Percentiles rank a stretch among this genome's conserved stretches.
Evolutionary conservation across 2,329 filamentous ascomycete species (phyloP).

Genomic region (Cordyceps tenuipes): DNA sequence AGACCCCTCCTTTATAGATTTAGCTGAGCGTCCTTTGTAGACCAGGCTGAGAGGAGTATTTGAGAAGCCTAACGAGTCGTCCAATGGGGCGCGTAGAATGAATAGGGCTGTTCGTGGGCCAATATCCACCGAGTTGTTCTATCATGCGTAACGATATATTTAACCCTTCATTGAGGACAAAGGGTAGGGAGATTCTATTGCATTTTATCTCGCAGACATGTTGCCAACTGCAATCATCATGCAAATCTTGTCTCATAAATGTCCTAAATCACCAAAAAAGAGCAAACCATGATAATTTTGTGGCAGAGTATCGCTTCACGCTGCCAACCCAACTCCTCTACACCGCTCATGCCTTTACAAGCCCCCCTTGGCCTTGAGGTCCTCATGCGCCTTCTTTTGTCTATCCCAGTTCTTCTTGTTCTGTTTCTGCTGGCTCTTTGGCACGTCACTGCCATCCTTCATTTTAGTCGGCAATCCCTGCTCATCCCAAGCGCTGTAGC

Average conservation of each 20-base stretch:
- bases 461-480: constrained; percentile 74
- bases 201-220: background rate
- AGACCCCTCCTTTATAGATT: background rate
- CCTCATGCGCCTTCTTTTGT: constrained; percentile 78
- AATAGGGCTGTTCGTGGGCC: constrained; percentile 18
- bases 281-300: background rate
- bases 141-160: no score
- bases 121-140: no score
- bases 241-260: background rate
- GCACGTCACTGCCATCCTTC: constrained; percentile 68
- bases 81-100: background rate
- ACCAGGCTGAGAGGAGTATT: background rate
- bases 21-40: background rate
- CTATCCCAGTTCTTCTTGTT: constrained; percentile 82
- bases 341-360: constrained; percentile 13
- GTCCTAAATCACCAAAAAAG: background rate
- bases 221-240: background rate
- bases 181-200: background rate
- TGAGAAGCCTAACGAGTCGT: background rate
- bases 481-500: constrained; percentile 71
- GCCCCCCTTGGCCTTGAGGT: constrained; percentile 31
- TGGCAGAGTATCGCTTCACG: background rate
- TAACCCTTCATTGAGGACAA: background rate
- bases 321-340: constrained; percentile 9
- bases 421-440: constrained; percentile 74